These are phyloP conservation scores for Santalum album DNA, from an alignment of 164 flowering plant species.

Conservation along the genomic window DNA sequence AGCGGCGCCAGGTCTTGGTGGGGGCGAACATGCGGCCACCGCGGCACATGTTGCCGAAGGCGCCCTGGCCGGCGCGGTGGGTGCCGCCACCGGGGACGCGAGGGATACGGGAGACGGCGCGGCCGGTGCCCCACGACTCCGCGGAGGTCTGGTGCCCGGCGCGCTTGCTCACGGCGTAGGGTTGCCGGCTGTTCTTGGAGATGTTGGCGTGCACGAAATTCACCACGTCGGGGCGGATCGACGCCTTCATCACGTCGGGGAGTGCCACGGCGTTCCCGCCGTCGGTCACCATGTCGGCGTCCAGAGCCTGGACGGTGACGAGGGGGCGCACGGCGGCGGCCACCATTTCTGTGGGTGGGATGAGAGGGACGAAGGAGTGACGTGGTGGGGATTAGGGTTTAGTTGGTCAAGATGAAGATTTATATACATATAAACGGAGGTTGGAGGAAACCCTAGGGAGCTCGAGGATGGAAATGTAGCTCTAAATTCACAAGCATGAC, in stretches of 20 bases:
- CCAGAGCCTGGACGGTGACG: constrained; percentile 53
- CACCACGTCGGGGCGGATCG: constrained; percentile 79
- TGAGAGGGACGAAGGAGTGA: not conserved
- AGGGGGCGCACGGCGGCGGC: constrained; percentile 69
- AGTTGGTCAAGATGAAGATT: no score
- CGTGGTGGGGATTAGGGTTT: constrained; percentile 17
- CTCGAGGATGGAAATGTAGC: no score
- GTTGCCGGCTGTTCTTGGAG: constrained; percentile 76
- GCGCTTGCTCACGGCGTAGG: constrained; percentile 57
- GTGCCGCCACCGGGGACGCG: constrained; percentile 98
- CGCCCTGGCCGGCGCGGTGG: constrained; percentile 93
- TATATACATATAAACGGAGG: no score
- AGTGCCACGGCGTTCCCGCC: constrained; percentile 34
- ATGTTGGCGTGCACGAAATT: constrained; percentile 60
- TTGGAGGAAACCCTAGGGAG: no score
- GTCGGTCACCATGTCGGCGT: constrained; percentile 70
- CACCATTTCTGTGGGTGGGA: constrained; percentile 23
- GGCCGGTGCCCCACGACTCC: constrained; percentile 93
- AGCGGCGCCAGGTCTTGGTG: constrained; percentile 85
- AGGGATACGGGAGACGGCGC: constrained; percentile 95
- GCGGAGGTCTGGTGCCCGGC: constrained; percentile 98
- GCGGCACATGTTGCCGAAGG: constrained; percentile 95
- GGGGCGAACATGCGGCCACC: constrained; percentile 95
- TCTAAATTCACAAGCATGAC: no score
- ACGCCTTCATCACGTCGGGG: constrained; percentile 69